Percentiles rank a stretch among this genome's conserved stretches.
Conservation (phyloP, 192 early-diverging fungal genomes). For the Nowakowskiella sp. region DNA sequence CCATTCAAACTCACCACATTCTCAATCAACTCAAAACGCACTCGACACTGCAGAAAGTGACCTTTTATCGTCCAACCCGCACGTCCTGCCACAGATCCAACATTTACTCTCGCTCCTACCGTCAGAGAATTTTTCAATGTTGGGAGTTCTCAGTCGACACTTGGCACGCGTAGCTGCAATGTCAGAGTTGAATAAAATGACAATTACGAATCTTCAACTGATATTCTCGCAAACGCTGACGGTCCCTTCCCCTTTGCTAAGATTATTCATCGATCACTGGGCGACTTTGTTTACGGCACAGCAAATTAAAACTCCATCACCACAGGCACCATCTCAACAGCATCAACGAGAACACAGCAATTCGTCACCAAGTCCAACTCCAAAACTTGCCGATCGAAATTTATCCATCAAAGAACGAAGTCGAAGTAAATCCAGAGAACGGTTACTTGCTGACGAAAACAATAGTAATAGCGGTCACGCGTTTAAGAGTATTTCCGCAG, state of each 20-base stretch:
- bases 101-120: not conserved
- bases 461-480: no score
- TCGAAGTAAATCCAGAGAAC: no score
- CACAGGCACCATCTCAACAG: no score
- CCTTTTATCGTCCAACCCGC: not conserved
- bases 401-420: no score
- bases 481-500: no score
- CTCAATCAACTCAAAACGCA: not conserved
- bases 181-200: not conserved
- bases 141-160: not conserved
- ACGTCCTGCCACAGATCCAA: not conserved
- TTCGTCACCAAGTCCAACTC: no score
- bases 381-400: no score
- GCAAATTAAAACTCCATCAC: no score
- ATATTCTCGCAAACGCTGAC: not conserved
- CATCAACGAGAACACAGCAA: no score
- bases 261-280: not conserved
- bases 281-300: not conserved
- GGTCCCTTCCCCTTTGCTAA: not conserved
- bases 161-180: not conserved
- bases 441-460: no score
- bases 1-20: not conserved
- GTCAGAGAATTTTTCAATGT: not conserved
- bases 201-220: not conserved
- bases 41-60: not conserved